Evolutionary conservation across 2,329 filamentous ascomycete species (phyloP).

Genomic region (Atkinsonella texensis): DNA sequence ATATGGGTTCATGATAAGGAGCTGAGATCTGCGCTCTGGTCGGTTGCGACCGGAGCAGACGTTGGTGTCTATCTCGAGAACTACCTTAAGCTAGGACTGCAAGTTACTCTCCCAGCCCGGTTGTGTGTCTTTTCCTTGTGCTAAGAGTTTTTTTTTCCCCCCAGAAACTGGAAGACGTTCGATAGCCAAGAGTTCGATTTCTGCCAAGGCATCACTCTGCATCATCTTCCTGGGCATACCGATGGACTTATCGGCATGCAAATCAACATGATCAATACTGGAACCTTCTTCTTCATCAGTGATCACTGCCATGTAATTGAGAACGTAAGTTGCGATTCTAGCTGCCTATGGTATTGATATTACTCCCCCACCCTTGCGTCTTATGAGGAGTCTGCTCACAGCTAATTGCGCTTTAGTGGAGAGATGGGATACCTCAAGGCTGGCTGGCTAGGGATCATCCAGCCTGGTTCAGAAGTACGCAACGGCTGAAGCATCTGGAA

Average conservation of each 20-base stretch:
- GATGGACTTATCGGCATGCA: conserved; percentile 19
- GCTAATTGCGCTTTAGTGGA: conserved; percentile 9
- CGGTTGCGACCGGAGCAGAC: conserved; percentile 24
- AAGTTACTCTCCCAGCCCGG: neutral
- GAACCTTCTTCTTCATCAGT: conserved; percentile 21
- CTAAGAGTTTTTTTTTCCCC: no score
- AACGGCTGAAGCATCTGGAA: conserved; percentile 17
- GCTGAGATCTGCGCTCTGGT: conserved; percentile 32
- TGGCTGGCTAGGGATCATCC: conserved; percentile 22
- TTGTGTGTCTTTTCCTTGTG: no score
- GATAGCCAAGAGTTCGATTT: conserved; percentile 10
- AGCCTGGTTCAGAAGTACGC: conserved; percentile 20
- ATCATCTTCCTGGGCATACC: conserved; percentile 13
- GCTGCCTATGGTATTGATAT: no score
- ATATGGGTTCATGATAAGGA: conserved; percentile 36
- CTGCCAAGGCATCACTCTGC: conserved; percentile 12
- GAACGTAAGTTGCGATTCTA: neutral
- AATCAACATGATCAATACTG: conserved; percentile 18
- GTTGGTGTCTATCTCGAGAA: conserved; percentile 10
- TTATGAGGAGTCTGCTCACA: no score
- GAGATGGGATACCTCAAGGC: conserved; percentile 17
- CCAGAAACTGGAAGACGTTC: conserved; percentile 14
- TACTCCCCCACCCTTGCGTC: no score
- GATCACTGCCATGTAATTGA: conserved; percentile 19
- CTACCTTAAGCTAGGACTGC: conserved; percentile 8